These are phyloP conservation scores for Ophiostoma ulmi DNA, from an alignment of 2,329 filamentous ascomycete species.

Conservation along the genomic window DNA sequence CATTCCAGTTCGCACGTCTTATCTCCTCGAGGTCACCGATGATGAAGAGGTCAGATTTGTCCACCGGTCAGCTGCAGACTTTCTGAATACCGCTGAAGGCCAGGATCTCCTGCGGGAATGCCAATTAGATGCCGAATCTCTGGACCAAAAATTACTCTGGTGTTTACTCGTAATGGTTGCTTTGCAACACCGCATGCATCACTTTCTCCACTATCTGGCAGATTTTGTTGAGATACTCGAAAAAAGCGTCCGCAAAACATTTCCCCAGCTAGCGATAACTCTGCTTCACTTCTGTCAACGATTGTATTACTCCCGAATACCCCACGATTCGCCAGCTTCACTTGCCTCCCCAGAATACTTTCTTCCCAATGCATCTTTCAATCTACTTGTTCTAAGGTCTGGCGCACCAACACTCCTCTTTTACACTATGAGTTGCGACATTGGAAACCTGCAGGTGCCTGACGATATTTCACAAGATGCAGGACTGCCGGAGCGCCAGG, in stretches of 20 bases:
- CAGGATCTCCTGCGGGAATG: background rate
- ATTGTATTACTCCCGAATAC: slow-evolving; percentile 4
- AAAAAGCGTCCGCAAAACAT: background rate
- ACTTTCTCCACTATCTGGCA: background rate
- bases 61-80: background rate
- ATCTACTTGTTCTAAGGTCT: background rate
- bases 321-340: background rate
- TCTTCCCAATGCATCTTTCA: background rate
- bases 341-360: background rate
- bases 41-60: background rate
- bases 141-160: background rate
- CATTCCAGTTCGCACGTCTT: background rate
- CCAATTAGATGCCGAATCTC: background rate
- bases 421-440: background rate
- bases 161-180: background rate
- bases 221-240: background rate
- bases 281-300: background rate
- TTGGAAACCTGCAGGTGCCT: background rate
- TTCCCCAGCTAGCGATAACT: background rate
- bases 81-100: background rate
- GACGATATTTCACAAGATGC: background rate
- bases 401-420: background rate
- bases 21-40: background rate
- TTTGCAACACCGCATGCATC: background rate
- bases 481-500: background rate